phyloP scores from a whole-genome alignment of 31 red algal species.

The Odonthalia washingtoniensis region DNA sequence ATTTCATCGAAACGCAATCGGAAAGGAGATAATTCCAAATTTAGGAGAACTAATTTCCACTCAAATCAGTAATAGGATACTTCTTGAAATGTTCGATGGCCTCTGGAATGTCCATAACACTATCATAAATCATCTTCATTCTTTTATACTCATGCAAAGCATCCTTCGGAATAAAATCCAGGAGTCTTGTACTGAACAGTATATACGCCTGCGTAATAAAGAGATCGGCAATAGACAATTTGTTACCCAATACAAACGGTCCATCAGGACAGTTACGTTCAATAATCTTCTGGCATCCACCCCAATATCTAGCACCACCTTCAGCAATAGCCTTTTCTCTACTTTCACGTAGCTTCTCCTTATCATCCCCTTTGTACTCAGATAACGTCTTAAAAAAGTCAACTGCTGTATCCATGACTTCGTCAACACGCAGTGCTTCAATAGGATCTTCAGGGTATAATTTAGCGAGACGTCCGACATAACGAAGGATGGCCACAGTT shows the following conservation, averaged over 20 bases:
- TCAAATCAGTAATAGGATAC: no score
- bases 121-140: no score
- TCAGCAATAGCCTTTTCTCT: slow-evolving; percentile 34
- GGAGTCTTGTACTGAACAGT: no score
- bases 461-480: slow-evolving; percentile 44
- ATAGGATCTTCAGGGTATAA: slow-evolving; percentile 49
- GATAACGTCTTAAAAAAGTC: background rate
- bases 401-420: slow-evolving; percentile 35
- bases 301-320: background rate
- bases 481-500: slow-evolving; percentile 54
- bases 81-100: no score
- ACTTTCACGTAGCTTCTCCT: slow-evolving; percentile 3
- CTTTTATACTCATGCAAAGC: no score
- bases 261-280: background rate
- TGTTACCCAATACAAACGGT: background rate
- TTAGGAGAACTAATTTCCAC: no score
- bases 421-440: slow-evolving; percentile 39
- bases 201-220: no score
- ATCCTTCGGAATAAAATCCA: no score
- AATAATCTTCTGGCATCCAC: background rate
- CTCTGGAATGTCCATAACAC: no score
- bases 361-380: slow-evolving; percentile 22
- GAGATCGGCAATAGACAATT: slow-evolving; percentile 18
- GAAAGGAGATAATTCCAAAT: no score
- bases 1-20: no score